Conservation (phyloP, 2,329 filamentous ascomycete genomes). For the Fusarium sambucinum region DNA sequence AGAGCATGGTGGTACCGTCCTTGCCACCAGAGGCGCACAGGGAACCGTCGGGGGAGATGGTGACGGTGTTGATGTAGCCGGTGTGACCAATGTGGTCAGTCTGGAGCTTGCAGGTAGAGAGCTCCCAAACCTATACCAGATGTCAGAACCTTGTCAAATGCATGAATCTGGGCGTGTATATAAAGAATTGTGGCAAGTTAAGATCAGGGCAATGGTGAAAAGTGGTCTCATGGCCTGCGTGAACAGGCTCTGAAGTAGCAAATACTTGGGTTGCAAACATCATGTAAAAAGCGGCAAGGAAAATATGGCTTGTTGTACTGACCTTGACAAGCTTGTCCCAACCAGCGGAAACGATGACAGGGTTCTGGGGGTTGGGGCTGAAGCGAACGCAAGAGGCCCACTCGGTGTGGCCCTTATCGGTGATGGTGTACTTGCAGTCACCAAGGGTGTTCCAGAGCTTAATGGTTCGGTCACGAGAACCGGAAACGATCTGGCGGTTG, state of each 20-base stretch:
- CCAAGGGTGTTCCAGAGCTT: slow-evolving; percentile 99
- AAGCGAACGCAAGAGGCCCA: slow-evolving; percentile 99
- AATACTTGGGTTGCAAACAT: slow-evolving; percentile 98
- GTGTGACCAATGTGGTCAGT: slow-evolving; percentile 99
- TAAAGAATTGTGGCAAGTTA: slow-evolving; percentile 31
- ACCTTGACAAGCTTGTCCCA: slow-evolving; percentile 99
- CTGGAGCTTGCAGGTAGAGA: slow-evolving; percentile 99
- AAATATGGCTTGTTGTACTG: slow-evolving; percentile 57
- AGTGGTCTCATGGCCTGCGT: slow-evolving; percentile 92
- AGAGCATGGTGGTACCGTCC: slow-evolving; percentile 99
- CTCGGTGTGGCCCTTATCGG: slow-evolving; percentile 99
- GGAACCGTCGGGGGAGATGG: slow-evolving; percentile 98
- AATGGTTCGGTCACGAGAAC: slow-evolving; percentile 97
- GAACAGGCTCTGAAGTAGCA: slow-evolving; percentile 99
- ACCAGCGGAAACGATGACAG: slow-evolving; percentile 96
- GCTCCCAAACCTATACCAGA: slow-evolving; percentile 88
- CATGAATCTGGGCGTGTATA: slow-evolving; percentile 5
- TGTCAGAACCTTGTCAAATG: slow-evolving; percentile 29
- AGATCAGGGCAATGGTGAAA: slow-evolving; percentile 89
- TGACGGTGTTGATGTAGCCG: slow-evolving; percentile 99
- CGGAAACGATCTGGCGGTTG: slow-evolving; percentile 99
- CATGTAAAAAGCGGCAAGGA: slow-evolving; percentile 66
- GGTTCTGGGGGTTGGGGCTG: slow-evolving; percentile 99
- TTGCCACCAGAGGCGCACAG: slow-evolving; percentile 99
- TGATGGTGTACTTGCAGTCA: slow-evolving; percentile 99